phyloP scores from a whole-genome alignment of 2,329 filamentous ascomycete genomes.

The Bipolaris bicolor region DNA sequence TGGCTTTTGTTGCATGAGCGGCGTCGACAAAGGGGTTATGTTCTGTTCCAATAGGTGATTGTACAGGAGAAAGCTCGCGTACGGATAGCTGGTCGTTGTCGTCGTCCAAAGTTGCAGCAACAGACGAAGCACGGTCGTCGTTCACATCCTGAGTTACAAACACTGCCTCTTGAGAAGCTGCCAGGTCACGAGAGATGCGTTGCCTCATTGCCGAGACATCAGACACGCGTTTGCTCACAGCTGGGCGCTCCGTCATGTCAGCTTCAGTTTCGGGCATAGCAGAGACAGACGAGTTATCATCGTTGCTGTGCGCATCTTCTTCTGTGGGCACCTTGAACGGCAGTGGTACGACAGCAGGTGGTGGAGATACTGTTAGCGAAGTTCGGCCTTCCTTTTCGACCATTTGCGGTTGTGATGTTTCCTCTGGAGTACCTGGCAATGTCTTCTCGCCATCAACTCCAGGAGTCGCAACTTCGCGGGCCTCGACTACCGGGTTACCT shows the following conservation, averaged over 20 bases:
- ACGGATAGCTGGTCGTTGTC: conserved; percentile 53
- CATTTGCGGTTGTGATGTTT: conserved; percentile 2
- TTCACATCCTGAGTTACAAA: conserved; percentile 43
- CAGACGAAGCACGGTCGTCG: conserved; percentile 55
- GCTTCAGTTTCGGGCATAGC: conserved; percentile 52
- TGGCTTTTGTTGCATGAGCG: not conserved
- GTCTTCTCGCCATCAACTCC: conserved; percentile 4
- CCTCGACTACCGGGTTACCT: conserved; percentile 33
- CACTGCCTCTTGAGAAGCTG: conserved; percentile 47
- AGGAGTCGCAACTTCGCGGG: not conserved
- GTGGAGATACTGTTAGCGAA: conserved; percentile 49
- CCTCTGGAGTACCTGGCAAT: conserved; percentile 12
- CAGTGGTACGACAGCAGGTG: conserved; percentile 66
- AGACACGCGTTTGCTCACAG: conserved; percentile 46
- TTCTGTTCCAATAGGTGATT: conserved; percentile 33
- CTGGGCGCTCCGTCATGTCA: conserved; percentile 26
- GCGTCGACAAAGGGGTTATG: conserved; percentile 4
- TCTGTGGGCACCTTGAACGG: conserved; percentile 67
- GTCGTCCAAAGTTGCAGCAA: conserved; percentile 65
- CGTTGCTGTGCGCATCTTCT: conserved; percentile 51
- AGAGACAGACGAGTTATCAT: conserved; percentile 63
- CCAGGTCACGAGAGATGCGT: conserved; percentile 24
- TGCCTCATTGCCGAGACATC: conserved; percentile 40
- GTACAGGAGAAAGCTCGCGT: conserved; percentile 36
- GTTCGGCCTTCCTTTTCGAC: conserved; percentile 28